Conservation (phyloP, 164 flowering plant species). For the Buxus sempervirens region DNA sequence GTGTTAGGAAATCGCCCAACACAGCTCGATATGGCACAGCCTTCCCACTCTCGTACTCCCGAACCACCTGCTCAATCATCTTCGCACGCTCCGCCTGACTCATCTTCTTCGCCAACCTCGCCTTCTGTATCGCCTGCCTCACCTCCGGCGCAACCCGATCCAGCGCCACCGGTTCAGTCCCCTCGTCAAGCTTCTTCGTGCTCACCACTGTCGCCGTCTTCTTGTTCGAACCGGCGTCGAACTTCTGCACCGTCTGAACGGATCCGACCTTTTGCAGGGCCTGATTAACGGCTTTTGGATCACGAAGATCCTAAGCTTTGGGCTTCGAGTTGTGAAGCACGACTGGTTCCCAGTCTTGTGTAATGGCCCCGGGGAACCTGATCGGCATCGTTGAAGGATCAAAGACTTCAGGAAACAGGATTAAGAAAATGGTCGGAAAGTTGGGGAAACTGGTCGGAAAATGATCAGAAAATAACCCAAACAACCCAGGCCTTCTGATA, state of each 20-base stretch:
- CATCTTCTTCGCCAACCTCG: too few species aligned
- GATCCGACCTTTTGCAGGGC: constrained; percentile 48
- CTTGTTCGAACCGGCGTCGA: constrained; percentile 63
- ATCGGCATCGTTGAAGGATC: constrained; percentile 19
- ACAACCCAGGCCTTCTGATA: too few species aligned
- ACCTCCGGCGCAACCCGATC: constrained; percentile 49
- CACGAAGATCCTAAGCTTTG: constrained; percentile 48
- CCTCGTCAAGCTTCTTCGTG: constrained; percentile 67
- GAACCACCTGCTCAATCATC: constrained; percentile 86
- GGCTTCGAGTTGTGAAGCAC: constrained; percentile 59
- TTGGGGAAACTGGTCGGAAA: too few species aligned
- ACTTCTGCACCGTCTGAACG: constrained; percentile 61
- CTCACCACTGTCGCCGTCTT: constrained; percentile 39
- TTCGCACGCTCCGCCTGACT: constrained; percentile 70
- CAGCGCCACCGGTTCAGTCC: constrained; percentile 51
- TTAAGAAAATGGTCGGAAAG: too few species aligned
- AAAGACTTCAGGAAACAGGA: too few species aligned
- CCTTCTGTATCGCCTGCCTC: constrained; percentile 62
- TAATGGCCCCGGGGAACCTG: constrained; percentile 10
- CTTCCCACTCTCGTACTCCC: constrained; percentile 96
- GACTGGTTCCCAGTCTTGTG: constrained; percentile 83
- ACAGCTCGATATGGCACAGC: constrained; percentile 98
- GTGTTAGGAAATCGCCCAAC: too few species aligned
- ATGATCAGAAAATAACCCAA: too few species aligned
- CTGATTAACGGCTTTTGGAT: too few species aligned